Evolutionary conservation across 306 rosid genomes (phyloP), one percentile per base, ranked within the genome.

Genomic region (Rubus idaeus): DNA sequence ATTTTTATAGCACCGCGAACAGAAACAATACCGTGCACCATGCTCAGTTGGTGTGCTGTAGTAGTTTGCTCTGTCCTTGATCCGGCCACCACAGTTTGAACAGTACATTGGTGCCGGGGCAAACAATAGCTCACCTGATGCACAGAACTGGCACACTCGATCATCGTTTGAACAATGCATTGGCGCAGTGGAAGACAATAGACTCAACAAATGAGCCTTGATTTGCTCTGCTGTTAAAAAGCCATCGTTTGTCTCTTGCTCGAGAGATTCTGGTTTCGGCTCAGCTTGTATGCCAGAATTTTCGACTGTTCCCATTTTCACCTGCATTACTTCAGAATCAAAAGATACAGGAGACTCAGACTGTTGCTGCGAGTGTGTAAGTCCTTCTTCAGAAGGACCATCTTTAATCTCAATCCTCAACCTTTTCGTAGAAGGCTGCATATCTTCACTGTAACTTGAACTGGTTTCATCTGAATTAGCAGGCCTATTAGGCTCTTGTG

Each of bases 131-230:
- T 51, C 61, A 11, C 72, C 70, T 63, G 11, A 26, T 70, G 20
- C 75, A 80, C 97, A 91, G 18, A 89, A 75, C 50, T 79, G 82
- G 79, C 96, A 91, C 51, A 73, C 37, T 65, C 75, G 65, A 42
- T 70, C 84, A 58, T 23, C 4, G 8, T 12, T 12, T 60, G 66
- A 60, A 60, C 41, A 60, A 10, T 26, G 16, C 39, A 10, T 21
- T 58, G 65, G 16, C 40, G 64, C 6, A 10, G 64, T 20, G 6
- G 39, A 20, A 23, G 64, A 23, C 40, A 10, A 30, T 11, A 88
- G 82, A 80, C 87, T 83, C 51, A 7, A 30, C 55, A 88, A 78
- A 73, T 86, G 92, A 68, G 83, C 82, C 52, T 5, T 74, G 58
- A 90, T 73, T 76, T 78, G 75, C 70, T 78, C 71, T 14, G 5